phyloP scores from a whole-genome alignment of 805 yeast species.

The Nematodospora valgi region DNA sequence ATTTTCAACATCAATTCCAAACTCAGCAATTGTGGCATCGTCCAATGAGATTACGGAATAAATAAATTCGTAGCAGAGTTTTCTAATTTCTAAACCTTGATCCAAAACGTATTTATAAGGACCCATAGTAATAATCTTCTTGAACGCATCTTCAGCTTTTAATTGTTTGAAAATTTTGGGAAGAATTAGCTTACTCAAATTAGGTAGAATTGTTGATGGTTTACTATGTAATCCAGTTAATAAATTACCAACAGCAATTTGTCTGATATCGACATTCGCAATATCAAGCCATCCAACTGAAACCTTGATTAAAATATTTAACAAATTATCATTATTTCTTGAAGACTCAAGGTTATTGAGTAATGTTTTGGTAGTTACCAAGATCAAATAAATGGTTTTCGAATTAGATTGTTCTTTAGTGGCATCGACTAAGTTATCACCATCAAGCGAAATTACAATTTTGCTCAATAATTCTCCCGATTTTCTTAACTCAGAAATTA shows the following conservation, averaged over 20 bases:
- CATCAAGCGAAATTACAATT: constrained; percentile 12
- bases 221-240: constrained; percentile 58
- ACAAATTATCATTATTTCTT: constrained; percentile 10
- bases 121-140: constrained; percentile 74
- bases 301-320: constrained; percentile 14
- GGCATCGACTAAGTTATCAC: constrained; percentile 7
- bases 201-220: constrained; percentile 44
- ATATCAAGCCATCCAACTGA: constrained; percentile 22
- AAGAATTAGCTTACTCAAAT: constrained; percentile 41
- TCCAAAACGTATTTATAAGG: constrained; percentile 83
- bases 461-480: constrained; percentile 35
- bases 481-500: constrained; percentile 25
- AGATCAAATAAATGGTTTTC: constrained; percentile 23
- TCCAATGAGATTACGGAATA: constrained; percentile 47
- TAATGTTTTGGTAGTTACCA: constrained; percentile 33
- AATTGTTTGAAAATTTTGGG: constrained; percentile 55
- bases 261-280: constrained; percentile 48
- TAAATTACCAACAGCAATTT: constrained; percentile 56
- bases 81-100: constrained; percentile 70
- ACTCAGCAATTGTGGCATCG: constrained; percentile 17
- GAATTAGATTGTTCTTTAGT: constrained; percentile 15
- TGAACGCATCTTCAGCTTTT: constrained; percentile 50
- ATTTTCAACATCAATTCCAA: constrained; percentile 23
- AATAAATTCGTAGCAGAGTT: constrained; percentile 66
- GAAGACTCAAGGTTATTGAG: constrained; percentile 16